Evolutionary conservation across 2,329 filamentous ascomycete genomes (phyloP).

Genomic region (Pseudogymnoascus sp.): DNA sequence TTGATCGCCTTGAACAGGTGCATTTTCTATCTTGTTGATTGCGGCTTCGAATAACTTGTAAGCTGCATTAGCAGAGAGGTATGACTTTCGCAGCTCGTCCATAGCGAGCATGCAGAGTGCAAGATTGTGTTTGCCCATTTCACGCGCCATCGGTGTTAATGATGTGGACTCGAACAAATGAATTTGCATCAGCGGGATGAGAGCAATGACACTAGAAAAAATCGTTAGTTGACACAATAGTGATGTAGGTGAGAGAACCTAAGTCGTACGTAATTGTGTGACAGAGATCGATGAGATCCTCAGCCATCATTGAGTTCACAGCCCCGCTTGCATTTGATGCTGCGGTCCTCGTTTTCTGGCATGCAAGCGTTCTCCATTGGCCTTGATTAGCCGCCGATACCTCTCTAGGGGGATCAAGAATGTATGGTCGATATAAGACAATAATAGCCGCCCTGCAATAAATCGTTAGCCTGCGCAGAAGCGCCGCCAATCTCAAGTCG

Average conservation of each 20-base stretch:
- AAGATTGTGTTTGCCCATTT: constrained; percentile 26
- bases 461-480: background rate
- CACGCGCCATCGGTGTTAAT: constrained; percentile 18
- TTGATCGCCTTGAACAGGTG: background rate
- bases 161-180: constrained; percentile 26
- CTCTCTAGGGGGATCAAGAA: constrained; percentile 4
- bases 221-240: background rate
- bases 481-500: background rate
- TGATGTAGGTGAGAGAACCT: background rate
- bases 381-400: background rate
- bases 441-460: constrained; percentile 11
- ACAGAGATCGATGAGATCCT: background rate
- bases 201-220: constrained; percentile 18
- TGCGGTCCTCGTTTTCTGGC: background rate
- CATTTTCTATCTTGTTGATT: background rate
- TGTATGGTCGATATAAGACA: constrained; percentile 16
- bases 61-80: constrained; percentile 14
- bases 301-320: background rate
- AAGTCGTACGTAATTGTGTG: background rate
- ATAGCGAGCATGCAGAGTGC: constrained; percentile 27
- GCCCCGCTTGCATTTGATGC: background rate
- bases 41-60: background rate
- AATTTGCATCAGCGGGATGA: constrained; percentile 28
- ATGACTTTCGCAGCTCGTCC: constrained; percentile 26
- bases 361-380: background rate